A percentile compares a stretch with the other conserved stretches of the same genome.
These are phyloP conservation scores for Globisporangium camurandrum DNA, from an alignment of 352 stramenopile genomes.

Conservation along the genomic window DNA sequence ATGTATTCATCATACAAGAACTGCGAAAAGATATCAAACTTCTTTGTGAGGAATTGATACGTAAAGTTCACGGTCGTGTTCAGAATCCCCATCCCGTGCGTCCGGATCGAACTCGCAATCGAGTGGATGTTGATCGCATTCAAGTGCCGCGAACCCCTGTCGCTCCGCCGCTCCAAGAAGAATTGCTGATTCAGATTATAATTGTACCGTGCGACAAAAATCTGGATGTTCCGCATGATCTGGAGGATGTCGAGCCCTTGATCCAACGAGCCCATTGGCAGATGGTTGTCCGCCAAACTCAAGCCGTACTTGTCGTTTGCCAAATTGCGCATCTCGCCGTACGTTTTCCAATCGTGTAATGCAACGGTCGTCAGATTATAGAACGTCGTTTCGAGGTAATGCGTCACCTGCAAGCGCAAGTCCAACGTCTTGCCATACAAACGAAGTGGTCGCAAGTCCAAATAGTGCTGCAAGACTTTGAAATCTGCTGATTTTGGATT, in stretches of 20 bases:
- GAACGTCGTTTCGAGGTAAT: constrained; percentile 93
- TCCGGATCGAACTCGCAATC: constrained; percentile 87
- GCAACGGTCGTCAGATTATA: constrained; percentile 93
- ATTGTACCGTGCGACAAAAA: constrained; percentile 88
- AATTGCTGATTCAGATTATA: constrained; percentile 96
- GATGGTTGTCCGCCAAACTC: constrained; percentile 84
- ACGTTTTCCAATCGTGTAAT: constrained; percentile 95
- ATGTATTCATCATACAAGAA: constrained; percentile 94
- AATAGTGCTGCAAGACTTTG: constrained; percentile 78
- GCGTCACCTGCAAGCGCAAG: constrained; percentile 79
- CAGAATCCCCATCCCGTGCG: constrained; percentile 94
- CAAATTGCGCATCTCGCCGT: constrained; percentile 90
- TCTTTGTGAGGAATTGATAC: constrained; percentile 92
- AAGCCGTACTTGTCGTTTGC: constrained; percentile 92
- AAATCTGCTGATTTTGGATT: constrained; percentile 82
- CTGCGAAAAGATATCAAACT: constrained; percentile 88
- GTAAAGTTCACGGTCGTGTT: constrained; percentile 95
- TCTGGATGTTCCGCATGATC: constrained; percentile 95
- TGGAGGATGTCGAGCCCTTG: constrained; percentile 91
- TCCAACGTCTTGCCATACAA: constrained; percentile 86
- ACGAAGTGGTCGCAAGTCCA: constrained; percentile 82
- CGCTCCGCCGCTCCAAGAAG: constrained; percentile 89
- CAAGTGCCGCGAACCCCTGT: constrained; percentile 89
- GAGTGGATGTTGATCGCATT: constrained; percentile 92
- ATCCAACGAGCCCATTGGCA: constrained; percentile 91